These are phyloP conservation scores for Moesziomyces parantarcticus DNA, from an alignment of 1,284 basidiomycete genomes.

Conservation along the genomic window DNA sequence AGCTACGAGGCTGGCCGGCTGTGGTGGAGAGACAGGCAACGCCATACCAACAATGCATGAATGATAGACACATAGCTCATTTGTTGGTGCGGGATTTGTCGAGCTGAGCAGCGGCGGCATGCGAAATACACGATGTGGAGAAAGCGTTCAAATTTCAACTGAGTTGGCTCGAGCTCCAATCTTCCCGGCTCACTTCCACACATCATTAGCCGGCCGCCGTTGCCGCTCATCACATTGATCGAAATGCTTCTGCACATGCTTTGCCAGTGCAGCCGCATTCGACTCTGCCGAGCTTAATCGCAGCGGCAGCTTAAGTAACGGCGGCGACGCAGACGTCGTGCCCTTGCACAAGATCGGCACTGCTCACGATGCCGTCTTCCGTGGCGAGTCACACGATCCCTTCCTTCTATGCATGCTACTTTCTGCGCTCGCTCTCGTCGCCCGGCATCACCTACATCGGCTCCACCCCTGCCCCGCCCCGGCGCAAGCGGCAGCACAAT, in stretches of 20 bases:
- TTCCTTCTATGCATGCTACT: constrained; percentile 87
- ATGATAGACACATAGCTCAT: too few species aligned
- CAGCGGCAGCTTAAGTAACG: too few species aligned
- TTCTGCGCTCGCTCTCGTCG: constrained; percentile 73
- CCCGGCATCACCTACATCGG: constrained; percentile 76
- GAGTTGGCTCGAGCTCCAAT: too few species aligned
- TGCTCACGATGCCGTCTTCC: constrained; percentile 42
- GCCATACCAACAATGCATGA: constrained; percentile 17
- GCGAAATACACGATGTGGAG: too few species aligned
- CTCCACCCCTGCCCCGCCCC: constrained; percentile 82
- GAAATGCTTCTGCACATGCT: too few species aligned
- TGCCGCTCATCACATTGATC: too few species aligned
- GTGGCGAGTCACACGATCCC: constrained; percentile 75
- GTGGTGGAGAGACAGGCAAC: constrained; percentile 57
- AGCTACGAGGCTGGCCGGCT: constrained; percentile 58
- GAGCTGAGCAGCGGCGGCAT: not conserved
- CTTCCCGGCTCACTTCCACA: too few species aligned
- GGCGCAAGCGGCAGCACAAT: constrained; percentile 85
- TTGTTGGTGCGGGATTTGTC: not conserved
- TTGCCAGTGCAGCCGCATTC: too few species aligned
- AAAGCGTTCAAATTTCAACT: too few species aligned
- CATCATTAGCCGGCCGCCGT: too few species aligned
- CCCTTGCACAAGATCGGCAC: not conserved
- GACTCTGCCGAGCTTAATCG: too few species aligned
- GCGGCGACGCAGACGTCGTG: too few species aligned